Conservation (phyloP, 352 stramenopile species). For the Phytophthora pini region DNA sequence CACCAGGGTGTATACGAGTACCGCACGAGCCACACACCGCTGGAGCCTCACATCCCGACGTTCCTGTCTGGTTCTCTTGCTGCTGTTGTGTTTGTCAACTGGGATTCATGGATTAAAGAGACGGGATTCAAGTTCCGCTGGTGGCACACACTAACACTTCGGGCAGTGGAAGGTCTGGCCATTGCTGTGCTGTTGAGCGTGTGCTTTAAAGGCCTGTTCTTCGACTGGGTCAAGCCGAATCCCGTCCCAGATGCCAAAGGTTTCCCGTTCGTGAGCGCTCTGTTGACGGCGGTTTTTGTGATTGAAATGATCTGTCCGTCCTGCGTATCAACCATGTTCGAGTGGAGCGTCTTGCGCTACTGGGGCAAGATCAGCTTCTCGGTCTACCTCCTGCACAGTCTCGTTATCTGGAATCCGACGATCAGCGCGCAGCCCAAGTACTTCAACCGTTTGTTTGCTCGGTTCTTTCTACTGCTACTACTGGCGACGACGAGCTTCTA, state of each 20-base stretch:
- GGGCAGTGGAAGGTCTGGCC: conserved; percentile 21
- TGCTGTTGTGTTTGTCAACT: conserved; percentile 43
- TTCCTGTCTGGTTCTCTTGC: conserved; percentile 48
- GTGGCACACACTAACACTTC: conserved; percentile 30
- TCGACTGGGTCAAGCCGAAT: conserved; percentile 42
- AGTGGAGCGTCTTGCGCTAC: conserved; percentile 50
- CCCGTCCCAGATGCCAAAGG: conserved; percentile 27
- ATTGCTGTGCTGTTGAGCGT: conserved; percentile 42
- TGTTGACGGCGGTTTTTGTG: conserved; percentile 47
- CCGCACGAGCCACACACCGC: conserved; percentile 35
- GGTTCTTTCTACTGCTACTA: conserved; percentile 38
- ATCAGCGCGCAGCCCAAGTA: conserved; percentile 31
- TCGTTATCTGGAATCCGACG: conserved; percentile 40
- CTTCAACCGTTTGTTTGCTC: conserved; percentile 47
- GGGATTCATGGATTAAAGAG: conserved; percentile 27
- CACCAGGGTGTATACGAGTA: conserved; percentile 30
- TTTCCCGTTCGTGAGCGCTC: conserved; percentile 40
- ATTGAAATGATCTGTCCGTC: conserved; percentile 49
- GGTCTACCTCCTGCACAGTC: conserved; percentile 54
- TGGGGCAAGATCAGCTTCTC: conserved; percentile 62
- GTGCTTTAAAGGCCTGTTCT: conserved; percentile 42
- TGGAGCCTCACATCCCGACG: conserved; percentile 42
- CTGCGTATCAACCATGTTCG: conserved; percentile 41
- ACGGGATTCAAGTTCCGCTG: conserved; percentile 29
- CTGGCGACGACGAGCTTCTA: conserved; percentile 46